A percentile compares a stretch with the other conserved stretches of the same genome.
Conservation (phyloP, 2,329 filamentous ascomycete genomes). For the Rhinocladiella mackenziei region DNA sequence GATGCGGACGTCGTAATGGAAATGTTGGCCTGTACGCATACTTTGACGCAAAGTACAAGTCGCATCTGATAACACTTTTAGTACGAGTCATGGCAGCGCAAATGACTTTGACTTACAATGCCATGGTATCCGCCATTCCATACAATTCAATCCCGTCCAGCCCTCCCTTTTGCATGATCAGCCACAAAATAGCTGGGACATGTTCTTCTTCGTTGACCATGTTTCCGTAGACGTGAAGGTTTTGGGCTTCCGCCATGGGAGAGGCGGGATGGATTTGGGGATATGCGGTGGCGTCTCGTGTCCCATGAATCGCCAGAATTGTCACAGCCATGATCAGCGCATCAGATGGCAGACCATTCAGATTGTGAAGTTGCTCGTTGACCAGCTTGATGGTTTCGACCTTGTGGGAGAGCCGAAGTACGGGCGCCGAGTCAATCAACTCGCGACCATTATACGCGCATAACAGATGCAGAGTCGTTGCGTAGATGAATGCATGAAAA, state of each 20-base stretch:
- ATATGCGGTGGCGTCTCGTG: slow-evolving; percentile 8
- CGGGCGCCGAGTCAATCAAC: slow-evolving; percentile 12
- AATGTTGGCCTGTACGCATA: slow-evolving; percentile 11
- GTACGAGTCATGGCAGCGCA: not conserved
- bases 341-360: slow-evolving; percentile 12
- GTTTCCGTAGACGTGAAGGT: slow-evolving; percentile 21
- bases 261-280: slow-evolving; percentile 14
- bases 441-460: slow-evolving; percentile 14
- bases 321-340: slow-evolving; percentile 21
- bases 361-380: slow-evolving; percentile 14
- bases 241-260: slow-evolving; percentile 16
- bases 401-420: slow-evolving; percentile 18
- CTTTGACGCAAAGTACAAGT: slow-evolving; percentile 23
- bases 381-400: slow-evolving; percentile 20
- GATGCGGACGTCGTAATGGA: slow-evolving; percentile 5
- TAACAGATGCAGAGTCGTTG: slow-evolving; percentile 17
- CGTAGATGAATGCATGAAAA: slow-evolving; percentile 24
- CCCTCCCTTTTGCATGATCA: slow-evolving; percentile 20
- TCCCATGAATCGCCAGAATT: slow-evolving; percentile 17
- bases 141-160: slow-evolving; percentile 16
- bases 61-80: slow-evolving; percentile 9
- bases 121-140: slow-evolving; percentile 23
- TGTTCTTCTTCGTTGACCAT: slow-evolving; percentile 22
- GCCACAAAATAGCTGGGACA: slow-evolving; percentile 13
- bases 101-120: slow-evolving; percentile 17